A percentile compares a stretch with the other conserved stretches of the same genome.
phyloP scores from a whole-genome alignment of 2,329 filamentous ascomycete species.

The Macrophomina pseudophaseolina region DNA sequence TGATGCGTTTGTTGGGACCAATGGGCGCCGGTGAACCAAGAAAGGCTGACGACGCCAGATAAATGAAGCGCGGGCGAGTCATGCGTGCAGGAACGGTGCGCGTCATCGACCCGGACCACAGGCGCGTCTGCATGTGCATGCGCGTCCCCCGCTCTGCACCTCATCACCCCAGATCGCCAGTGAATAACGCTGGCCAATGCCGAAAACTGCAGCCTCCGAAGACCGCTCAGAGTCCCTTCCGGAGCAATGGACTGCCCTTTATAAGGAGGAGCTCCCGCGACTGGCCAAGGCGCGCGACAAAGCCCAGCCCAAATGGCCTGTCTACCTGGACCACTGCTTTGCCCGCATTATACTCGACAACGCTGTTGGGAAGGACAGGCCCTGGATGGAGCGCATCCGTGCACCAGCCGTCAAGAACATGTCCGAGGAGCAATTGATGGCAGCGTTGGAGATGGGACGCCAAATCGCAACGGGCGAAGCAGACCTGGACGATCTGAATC shows the following conservation, averaged over 20 bases:
- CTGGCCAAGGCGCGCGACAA: conserved; percentile 37
- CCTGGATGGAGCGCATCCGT: conserved; percentile 50
- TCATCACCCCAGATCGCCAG: conserved; percentile 2
- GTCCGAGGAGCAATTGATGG: conserved; percentile 43
- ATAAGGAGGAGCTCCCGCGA: conserved; percentile 35
- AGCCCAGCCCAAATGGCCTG: conserved; percentile 49
- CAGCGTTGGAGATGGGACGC: conserved; percentile 46
- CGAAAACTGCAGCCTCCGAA: not conserved
- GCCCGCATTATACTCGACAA: conserved; percentile 53
- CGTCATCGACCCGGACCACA: conserved; percentile 1
- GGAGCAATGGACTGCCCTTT: conserved; percentile 35
- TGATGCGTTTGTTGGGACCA: too few relatives aligned
- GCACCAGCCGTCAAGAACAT: conserved; percentile 53
- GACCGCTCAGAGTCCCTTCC: conserved; percentile 1
- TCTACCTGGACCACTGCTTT: conserved; percentile 52
- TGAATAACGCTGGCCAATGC: not conserved
- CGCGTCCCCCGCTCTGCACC: not conserved
- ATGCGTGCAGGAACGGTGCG: not conserved
- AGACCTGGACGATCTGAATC: conserved; percentile 47
- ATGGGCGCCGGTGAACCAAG: too few relatives aligned
- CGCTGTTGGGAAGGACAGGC: conserved; percentile 44
- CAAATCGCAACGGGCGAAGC: conserved; percentile 44
- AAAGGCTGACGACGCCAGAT: too few relatives aligned
- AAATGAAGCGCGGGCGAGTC: not conserved
- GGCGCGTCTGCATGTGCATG: not conserved